phyloP scores from a whole-genome alignment of 1,284 basidiomycete species.

The Afroboletus lepidellus region DNA sequence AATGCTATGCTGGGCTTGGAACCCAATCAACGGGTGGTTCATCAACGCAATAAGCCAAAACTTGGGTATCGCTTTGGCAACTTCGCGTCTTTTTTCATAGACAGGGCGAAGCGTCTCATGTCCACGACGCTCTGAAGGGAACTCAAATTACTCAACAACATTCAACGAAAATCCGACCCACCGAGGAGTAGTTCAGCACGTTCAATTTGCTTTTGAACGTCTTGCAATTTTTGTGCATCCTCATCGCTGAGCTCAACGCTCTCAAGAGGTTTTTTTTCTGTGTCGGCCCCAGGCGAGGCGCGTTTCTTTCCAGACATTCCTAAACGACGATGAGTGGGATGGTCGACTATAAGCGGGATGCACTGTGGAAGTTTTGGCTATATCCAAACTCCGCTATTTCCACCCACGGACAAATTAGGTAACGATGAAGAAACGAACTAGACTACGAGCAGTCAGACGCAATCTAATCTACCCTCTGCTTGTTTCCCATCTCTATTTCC shows the following conservation, averaged over 20 bases:
- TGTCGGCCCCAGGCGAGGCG: constrained; percentile 68
- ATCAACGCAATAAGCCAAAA: constrained; percentile 80
- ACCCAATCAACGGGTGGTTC: constrained; percentile 60
- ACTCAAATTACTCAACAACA: constrained; percentile 8
- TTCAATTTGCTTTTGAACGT: constrained; percentile 61
- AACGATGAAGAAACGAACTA: neutral
- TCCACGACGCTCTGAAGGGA: constrained; percentile 56
- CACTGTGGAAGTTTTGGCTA: constrained; percentile 22
- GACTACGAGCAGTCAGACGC: neutral
- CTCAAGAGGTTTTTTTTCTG: constrained; percentile 63
- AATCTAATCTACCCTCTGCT: constrained; percentile 73
- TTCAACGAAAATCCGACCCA: constrained; percentile 37
- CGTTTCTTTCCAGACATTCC: constrained; percentile 62
- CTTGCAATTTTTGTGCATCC: constrained; percentile 62
- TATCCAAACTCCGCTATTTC: constrained; percentile 34
- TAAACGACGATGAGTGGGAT: constrained; percentile 4
- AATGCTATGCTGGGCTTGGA: constrained; percentile 63
- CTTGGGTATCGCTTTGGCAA: constrained; percentile 63
- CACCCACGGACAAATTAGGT: constrained; percentile 10
- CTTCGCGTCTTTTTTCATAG: constrained; percentile 65
- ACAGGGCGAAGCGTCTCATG: constrained; percentile 55
- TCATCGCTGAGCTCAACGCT: constrained; percentile 67
- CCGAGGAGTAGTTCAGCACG: constrained; percentile 70
- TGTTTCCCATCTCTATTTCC: constrained; percentile 60
- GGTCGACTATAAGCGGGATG: constrained; percentile 4